Conservation (phyloP, 1,139 yeast species). For the Sugiyamaella castrensis region DNA sequence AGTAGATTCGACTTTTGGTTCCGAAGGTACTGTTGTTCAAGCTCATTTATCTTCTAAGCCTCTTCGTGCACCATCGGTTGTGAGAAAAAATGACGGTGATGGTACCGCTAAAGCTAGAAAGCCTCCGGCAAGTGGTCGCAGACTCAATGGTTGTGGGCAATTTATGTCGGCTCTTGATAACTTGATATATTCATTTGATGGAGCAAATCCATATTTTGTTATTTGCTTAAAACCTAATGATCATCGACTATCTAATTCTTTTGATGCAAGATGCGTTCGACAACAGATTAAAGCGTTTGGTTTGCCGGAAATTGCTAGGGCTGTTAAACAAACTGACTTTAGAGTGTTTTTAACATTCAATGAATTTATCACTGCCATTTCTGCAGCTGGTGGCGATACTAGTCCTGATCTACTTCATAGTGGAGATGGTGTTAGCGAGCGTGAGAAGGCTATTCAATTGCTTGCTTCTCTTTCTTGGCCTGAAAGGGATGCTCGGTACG, state of each 20-base stretch:
- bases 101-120: conserved; percentile 1
- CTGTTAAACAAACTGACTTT: conserved; percentile 40
- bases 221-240: conserved; percentile 44
- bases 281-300: conserved; percentile 44
- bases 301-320: conserved; percentile 41
- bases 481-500: conserved; percentile 41
- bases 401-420: conserved; percentile 16
- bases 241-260: conserved; percentile 37
- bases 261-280: conserved; percentile 44
- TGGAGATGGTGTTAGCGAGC: conserved; percentile 28
- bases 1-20: conserved; percentile 37
- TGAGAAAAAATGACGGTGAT: conserved; percentile 22
- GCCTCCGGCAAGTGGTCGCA: conserved; percentile 13
- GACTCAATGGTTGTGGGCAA: conserved; percentile 37
- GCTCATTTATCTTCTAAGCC: conserved; percentile 43
- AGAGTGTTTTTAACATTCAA: conserved; percentile 41
- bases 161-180: conserved; percentile 37
- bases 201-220: conserved; percentile 42
- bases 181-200: conserved; percentile 39
- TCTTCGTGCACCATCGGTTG: conserved; percentile 39
- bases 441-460: conserved; percentile 36
- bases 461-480: conserved; percentile 38
- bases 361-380: conserved; percentile 37
- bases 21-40: conserved; percentile 36
- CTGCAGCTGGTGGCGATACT: conserved; percentile 24